Conservation (phyloP, 1,139 yeast genomes). For the Zygotorulaspora mrakii region DNA sequence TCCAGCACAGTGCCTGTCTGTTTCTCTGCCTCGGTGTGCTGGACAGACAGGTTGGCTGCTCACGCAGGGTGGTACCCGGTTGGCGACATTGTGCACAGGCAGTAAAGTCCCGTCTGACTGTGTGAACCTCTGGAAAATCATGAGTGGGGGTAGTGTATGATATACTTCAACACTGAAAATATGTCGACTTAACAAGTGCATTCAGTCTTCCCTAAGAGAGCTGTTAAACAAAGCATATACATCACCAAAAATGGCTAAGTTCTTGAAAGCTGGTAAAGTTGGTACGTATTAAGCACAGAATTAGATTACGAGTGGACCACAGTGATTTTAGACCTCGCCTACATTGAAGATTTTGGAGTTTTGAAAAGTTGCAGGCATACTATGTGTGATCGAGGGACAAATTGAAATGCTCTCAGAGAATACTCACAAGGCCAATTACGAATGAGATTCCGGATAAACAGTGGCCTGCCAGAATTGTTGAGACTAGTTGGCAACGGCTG, state of each 20-base stretch:
- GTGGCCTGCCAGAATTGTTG: too few relatives aligned
- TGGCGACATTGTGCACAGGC: too few relatives aligned
- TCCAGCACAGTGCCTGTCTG: too few relatives aligned
- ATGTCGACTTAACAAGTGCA: neutral
- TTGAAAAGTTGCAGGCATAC: neutral
- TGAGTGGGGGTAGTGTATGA: neutral
- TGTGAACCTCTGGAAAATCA: constrained; percentile 1
- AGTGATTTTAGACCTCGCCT: neutral
- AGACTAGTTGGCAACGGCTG: too few relatives aligned
- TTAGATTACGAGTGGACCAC: neutral
- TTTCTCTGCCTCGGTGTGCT: too few relatives aligned
- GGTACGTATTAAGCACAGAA: constrained; percentile 15
- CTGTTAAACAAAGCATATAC: constrained; percentile 26
- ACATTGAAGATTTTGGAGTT: constrained; percentile 1
- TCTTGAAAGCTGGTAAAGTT: constrained; percentile 99
- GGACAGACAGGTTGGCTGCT: too few relatives aligned
- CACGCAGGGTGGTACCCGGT: too few relatives aligned
- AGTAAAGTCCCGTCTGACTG: neutral
- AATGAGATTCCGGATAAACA: too few relatives aligned
- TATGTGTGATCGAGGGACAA: too few relatives aligned
- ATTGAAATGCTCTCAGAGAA: too few relatives aligned
- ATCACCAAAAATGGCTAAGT: constrained; percentile 75
- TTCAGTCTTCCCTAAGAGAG: too few relatives aligned
- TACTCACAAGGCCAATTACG: too few relatives aligned
- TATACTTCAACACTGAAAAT: neutral